Evolutionary conservation across 345 rosid genomes (phyloP).

Genomic region (Mangifera indica): DNA sequence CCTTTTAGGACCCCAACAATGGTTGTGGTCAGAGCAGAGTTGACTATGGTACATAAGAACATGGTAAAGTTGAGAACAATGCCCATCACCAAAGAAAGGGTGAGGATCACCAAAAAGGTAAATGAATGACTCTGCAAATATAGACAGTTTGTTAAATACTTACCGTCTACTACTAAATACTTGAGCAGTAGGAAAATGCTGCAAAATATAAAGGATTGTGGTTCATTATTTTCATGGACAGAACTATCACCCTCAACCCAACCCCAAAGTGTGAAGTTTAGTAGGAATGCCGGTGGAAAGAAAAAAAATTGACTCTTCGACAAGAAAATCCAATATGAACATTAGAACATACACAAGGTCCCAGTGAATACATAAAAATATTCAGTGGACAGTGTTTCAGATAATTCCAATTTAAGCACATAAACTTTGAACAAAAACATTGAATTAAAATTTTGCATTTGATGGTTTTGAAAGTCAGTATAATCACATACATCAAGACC

Average conservation of each 20-base stretch:
- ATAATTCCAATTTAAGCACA: neutral
- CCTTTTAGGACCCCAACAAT: constrained; percentile 98
- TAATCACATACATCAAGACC: neutral
- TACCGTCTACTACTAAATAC: neutral
- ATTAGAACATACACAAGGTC: too few species aligned
- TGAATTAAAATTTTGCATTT: neutral
- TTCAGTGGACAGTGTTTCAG: neutral
- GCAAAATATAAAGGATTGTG: neutral
- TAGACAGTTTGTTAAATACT: constrained; percentile 21
- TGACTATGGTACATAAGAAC: constrained; percentile 95
- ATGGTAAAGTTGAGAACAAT: constrained; percentile 92
- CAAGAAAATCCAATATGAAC: neutral
- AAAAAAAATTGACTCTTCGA: neutral
- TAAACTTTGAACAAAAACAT: neutral
- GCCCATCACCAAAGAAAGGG: constrained; percentile 87
- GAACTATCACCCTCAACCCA: neutral
- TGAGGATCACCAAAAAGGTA: constrained; percentile 59
- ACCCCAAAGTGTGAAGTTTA: neutral
- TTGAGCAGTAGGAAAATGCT: neutral
- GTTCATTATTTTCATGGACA: constrained; percentile 1
- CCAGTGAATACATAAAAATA: too few species aligned
- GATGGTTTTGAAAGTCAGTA: neutral
- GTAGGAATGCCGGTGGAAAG: neutral
- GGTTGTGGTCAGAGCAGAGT: constrained; percentile 95
- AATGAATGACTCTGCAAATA: constrained; percentile 70